Evolutionary conservation across 352 stramenopile species (phyloP), one percentile per base, ranked within the genome.

Genomic region (Globisporangium recalcitrans): DNA sequence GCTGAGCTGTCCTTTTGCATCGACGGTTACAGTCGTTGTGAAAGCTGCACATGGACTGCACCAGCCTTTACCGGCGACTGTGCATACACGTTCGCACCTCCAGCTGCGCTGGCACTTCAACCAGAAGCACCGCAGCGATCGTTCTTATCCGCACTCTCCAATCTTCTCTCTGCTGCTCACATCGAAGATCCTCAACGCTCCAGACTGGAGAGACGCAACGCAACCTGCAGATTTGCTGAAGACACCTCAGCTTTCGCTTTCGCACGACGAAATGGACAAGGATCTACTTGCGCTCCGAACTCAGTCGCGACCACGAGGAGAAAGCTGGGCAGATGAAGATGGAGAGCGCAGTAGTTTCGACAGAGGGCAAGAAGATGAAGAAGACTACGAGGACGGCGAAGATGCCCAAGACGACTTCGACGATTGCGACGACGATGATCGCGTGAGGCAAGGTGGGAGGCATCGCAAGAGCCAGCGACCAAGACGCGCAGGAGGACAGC

Each of bases 131-230:
- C 34, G 44, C n/a, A 51, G 9, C 4, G 44, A n/a, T 26, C 13
- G 34, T 51, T 52, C 26, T 36, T n/a, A 24, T 32, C 27, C 11
- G 26, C 56, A 62, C n/a, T 62, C 56, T 11, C n/a, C 19, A 52
- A 62, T 62, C 32, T 42, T 9, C 56, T 40, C 56, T 24, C 42
- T 55, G 22, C n/a, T 9, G 29, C 56, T 47, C 42, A 47, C 22
- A 26, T 27, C 36, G 7, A 32, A 16, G 10, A 22, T 16, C 26
- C 21, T 57, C 52, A 57, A 57, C 29, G 14, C n/a, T 38, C 32
- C 19, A 26, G 10, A 24, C 11, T 2, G n/a, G n/a, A 7, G 19
- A 42, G 19, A 26, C 27, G 27, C 9, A 16, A 31, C 27, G 27
- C 5, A 51, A n/a, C n/a, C 8, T 44, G 19, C 38, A 22, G 16